Conservation (phyloP, 495 filamentous ascomycete species). For the Penicillium diatomitis region DNA sequence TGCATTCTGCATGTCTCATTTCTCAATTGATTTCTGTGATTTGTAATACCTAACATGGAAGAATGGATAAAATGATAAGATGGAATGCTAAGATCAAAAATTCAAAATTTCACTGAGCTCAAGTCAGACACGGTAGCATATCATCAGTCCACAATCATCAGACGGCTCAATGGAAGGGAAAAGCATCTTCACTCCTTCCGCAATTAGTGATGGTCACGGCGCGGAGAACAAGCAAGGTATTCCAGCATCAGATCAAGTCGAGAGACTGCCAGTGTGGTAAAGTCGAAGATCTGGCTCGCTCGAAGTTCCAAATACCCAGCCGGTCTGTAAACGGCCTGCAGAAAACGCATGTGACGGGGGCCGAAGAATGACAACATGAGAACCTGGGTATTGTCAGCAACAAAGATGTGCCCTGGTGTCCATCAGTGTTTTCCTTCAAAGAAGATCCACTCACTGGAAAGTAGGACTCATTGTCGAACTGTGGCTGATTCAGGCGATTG, state of each 20-base stretch:
- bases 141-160: too few species aligned
- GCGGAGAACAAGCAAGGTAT: neutral
- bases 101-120: too few species aligned
- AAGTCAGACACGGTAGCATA: too few species aligned
- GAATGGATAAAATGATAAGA: too few species aligned
- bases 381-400: neutral
- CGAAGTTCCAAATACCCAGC: neutral
- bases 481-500: neutral
- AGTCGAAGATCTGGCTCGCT: neutral
- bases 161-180: too few species aligned
- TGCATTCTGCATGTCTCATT: too few species aligned
- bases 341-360: neutral
- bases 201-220: neutral
- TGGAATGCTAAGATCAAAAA: too few species aligned
- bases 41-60: too few species aligned
- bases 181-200: too few species aligned
- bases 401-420: too few species aligned
- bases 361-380: neutral
- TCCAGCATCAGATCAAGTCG: neutral
- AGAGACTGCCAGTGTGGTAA: neutral
- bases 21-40: too few species aligned
- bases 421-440: too few species aligned
- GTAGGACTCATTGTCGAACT: neutral
- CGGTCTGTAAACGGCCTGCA: neutral
- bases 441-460: neutral